Base-by-base conservation (phyloP, 192 early-diverging fungal species). In the Coemansia reversa region DNA sequence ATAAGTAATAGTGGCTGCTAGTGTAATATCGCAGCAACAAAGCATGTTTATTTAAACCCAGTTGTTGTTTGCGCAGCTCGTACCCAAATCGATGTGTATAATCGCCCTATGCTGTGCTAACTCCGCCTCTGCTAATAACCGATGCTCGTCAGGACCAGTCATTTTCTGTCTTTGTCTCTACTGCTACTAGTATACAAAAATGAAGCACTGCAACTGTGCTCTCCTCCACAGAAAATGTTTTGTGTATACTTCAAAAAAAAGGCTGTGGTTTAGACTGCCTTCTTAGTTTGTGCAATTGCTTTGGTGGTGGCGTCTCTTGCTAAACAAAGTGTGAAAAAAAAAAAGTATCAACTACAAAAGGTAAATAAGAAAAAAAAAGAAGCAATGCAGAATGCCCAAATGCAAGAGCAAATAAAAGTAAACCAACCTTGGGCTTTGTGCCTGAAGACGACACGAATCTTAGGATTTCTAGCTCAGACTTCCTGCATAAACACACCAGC, bases 1-100 rank as follows among this genome's bases (percentile, higher is more conserved):
- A 12, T 45, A 16, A 45, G 39, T 45, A 45, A 45, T 45, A 16
- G 16, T 45, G 39, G 16, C 39, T 16, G 14, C 0, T 45, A 45
- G 39, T 11, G 9, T 16, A 9, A 45, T 45, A 4, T 16, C 3
- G 3, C 39, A 33, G n/a, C 30, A 57, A 57, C 29, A n/a, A 20
- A 29, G 30, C 22, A n/a, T 57, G 55, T 30, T 52, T 52, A 20
- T 14, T 33, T 57, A 52, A 22, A 22, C 20, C 3, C 23, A 24
- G 53, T 29, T 27, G 61, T 54, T 51, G 60, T 42, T 62, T 16
- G 12, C 56, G n/a, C 18, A 24, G 16, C 18, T 54, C 62, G 24
- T 80, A 83, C 83, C 84, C 51, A 86, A 54, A 58, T 86, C 85
- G 33, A 86, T 76, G 54, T 86, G 85, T 19, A 86, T 50, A 42